Evolutionary conservation across 768 basidiomycete species (phyloP), one percentile per base, ranked within the genome.

Genomic region (Sporobolomyces roseus): DNA sequence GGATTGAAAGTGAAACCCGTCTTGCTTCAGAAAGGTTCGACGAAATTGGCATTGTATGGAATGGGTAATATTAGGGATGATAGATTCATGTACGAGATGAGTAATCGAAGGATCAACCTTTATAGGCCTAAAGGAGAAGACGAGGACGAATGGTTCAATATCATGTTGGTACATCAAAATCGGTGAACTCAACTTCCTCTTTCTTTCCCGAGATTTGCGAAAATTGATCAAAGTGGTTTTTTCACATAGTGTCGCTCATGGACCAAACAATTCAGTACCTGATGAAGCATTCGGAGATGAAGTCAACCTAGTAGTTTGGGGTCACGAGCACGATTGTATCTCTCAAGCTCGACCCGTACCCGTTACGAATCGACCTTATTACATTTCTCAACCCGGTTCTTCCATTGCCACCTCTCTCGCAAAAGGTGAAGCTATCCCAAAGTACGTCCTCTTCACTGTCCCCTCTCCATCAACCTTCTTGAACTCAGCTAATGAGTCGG

Each of bases 261-360:
- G 91, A 2, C 91, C 92, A 23, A 91, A 97, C 77, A 89, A 92
- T 73, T 91, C 84, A 17, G 93, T 98, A 1, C 93, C 94, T 12
- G 96, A 98, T 75, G 89, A 89, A 68, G 89, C 97, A 86, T 99
- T 99, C 74, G 94, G 98, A 76, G 91, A 99, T 76, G 88, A 87
- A 74, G 83, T 97, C 41, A 86, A 97, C 74, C 83, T 99, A 21
- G 90, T 99, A 10, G 83, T 99, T 3, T 99, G 96, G 96, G 96
- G 96, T 10, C 96, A 99, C 78, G 96, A 99, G 78, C 96, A 99
- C 77, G 96, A 98, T 78, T 98, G 94, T 75, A 85, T 93, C 35
- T 89, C 94, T 61, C 19, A 65, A 21, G 66, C 69, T 19, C 81
- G 86, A 3, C 94, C 96, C 1, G 91, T 96, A 75, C 84, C 86